These are phyloP conservation scores for Orbilia javanica DNA, from an alignment of 2,329 filamentous ascomycete genomes.

Conservation along the genomic window DNA sequence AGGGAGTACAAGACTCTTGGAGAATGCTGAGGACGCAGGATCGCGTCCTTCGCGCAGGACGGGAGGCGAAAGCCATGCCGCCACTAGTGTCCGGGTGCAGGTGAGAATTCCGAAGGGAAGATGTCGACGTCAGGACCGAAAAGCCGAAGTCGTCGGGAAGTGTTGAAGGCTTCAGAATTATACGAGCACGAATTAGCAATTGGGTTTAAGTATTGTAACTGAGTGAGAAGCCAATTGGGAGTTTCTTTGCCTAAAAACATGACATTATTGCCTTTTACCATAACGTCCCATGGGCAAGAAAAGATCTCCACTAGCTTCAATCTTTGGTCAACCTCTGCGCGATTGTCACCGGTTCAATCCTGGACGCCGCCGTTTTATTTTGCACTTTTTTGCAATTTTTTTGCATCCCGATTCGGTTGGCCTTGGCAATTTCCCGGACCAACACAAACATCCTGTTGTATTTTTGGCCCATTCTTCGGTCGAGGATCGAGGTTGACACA, in stretches of 20 bases:
- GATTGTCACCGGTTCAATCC: conserved; percentile 58
- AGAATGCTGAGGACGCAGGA: conserved; percentile 41
- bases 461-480: background rate
- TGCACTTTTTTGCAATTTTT: conserved; percentile 38
- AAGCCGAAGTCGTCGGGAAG: conserved; percentile 25
- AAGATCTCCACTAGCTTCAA: conserved; percentile 59
- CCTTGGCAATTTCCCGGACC: conserved; percentile 13
- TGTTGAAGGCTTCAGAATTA: conserved; percentile 33
- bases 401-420: background rate
- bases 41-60: conserved; percentile 51
- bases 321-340: conserved; percentile 50
- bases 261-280: conserved; percentile 60
- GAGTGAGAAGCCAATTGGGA: conserved; percentile 27
- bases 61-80: conserved; percentile 55
- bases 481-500: too few relatives aligned
- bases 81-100: conserved; percentile 1
- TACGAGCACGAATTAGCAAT: background rate
- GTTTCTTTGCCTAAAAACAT: conserved; percentile 60
- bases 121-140: conserved; percentile 34
- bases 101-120: conserved; percentile 3
- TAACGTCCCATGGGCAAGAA: conserved; percentile 60
- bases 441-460: background rate
- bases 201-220: background rate
- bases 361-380: conserved; percentile 54
- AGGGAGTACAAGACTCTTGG: conserved; percentile 19